Conservation (phyloP, 768 basidiomycete species). For the Candolleomyces eurysporus region DNA sequence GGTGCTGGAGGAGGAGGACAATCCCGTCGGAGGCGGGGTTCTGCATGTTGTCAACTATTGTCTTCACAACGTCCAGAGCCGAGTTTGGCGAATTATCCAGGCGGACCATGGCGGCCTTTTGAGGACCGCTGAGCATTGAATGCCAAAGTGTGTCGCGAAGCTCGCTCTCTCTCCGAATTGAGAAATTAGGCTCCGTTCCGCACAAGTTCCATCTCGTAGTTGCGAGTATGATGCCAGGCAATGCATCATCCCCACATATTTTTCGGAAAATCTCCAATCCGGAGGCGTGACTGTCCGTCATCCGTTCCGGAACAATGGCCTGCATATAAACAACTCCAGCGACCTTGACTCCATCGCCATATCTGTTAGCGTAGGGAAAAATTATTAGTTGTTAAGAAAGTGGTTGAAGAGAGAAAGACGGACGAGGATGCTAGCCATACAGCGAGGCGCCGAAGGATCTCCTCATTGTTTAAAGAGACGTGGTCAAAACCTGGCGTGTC, state of each 20-base stretch:
- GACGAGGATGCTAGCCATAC: background rate
- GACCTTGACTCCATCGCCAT: background rate
- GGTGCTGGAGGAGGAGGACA: background rate
- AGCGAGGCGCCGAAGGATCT: background rate
- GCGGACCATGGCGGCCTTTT: background rate
- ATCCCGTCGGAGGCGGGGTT: background rate
- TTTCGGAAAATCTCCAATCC: background rate
- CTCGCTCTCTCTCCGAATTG: background rate
- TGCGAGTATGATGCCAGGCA: background rate
- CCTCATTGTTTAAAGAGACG: slow-evolving; percentile 4
- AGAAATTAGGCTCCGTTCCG: background rate
- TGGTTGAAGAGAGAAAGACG: background rate
- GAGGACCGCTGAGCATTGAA: background rate
- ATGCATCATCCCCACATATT: background rate
- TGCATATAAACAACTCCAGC: background rate
- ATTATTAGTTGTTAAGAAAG: background rate
- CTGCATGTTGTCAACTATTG: background rate
- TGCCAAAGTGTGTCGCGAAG: background rate
- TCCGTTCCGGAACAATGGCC: background rate
- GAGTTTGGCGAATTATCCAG: background rate
- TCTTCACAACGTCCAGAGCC: background rate
- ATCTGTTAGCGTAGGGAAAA: background rate
- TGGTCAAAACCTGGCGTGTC: slow-evolving; percentile 17
- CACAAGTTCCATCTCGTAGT: background rate
- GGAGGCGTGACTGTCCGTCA: background rate